Evolutionary conservation across 73 alveolate species (phyloP).

Genomic region (Uronychia binucleata): DNA sequence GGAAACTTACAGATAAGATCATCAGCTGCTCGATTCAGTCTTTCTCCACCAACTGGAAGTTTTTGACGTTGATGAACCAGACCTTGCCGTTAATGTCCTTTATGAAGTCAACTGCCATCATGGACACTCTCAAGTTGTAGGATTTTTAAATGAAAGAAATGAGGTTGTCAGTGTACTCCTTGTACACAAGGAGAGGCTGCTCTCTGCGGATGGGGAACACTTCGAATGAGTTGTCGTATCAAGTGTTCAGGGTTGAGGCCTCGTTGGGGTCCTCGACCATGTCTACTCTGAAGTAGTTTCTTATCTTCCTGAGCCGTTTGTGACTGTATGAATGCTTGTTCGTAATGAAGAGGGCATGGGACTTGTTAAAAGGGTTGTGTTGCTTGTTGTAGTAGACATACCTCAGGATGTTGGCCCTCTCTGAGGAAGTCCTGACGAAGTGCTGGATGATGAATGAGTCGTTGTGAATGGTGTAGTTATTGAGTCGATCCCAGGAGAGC

Average conservation of each 20-base stretch:
- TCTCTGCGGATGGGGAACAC: not conserved
- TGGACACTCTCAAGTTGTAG: conserved; percentile 59
- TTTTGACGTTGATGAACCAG: conserved; percentile 26
- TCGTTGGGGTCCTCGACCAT: not conserved
- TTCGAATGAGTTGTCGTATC: not conserved
- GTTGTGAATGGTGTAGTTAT: not conserved
- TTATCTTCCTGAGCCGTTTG: not conserved
- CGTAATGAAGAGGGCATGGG: not conserved
- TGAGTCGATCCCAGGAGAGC: not conserved
- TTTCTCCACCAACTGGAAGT: conserved; percentile 19
- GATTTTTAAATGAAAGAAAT: conserved; percentile 64
- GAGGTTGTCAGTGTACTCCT: not conserved
- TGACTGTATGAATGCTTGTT: not conserved
- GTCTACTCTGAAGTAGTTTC: not conserved
- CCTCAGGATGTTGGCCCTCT: not conserved
- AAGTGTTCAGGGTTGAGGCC: not conserved
- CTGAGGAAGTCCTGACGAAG: not conserved
- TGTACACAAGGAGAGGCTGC: not conserved
- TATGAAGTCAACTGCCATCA: conserved; percentile 15
- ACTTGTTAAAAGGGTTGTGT: not conserved
- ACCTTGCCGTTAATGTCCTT: conserved; percentile 24
- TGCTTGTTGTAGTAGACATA: not conserved
- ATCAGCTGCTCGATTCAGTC: conserved; percentile 8
- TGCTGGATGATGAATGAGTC: not conserved
- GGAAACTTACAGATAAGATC: conserved; percentile 32